Percentiles rank a stretch among this genome's conserved stretches.
Evolutionary conservation across 257 asterid species (phyloP).

Genomic region (Solanum bukasovii): DNA sequence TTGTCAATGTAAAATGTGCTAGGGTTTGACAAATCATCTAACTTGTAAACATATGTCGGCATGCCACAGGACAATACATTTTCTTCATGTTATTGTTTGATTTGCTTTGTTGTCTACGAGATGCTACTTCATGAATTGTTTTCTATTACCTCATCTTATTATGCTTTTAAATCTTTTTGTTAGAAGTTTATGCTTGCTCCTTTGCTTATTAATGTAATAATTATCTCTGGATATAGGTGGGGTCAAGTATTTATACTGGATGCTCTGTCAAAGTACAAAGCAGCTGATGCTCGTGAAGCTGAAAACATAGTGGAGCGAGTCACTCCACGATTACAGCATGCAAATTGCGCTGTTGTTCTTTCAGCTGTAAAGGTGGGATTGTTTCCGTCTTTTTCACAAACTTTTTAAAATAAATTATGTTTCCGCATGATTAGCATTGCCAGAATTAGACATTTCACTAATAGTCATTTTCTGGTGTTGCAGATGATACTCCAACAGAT

Average conservation of each 20-base stretch:
- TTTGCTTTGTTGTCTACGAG: neutral
- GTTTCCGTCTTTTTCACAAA: neutral
- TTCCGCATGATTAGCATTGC: neutral
- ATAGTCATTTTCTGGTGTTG: slow-evolving; percentile 8
- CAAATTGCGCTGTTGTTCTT: slow-evolving; percentile 98
- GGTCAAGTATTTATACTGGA: slow-evolving; percentile 99
- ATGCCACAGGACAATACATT: neutral
- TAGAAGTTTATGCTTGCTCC: neutral
- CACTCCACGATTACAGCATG: slow-evolving; percentile 97
- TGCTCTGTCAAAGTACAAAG: slow-evolving; percentile 92
- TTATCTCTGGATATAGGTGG: slow-evolving; percentile 55
- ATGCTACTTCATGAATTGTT: neutral
- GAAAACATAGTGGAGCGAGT: slow-evolving; percentile 96
- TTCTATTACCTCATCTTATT: neutral
- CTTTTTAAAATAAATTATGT: neutral
- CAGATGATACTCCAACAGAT: slow-evolving; percentile 99
- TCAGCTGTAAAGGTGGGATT: slow-evolving; percentile 89
- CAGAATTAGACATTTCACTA: neutral
- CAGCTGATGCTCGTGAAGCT: slow-evolving; percentile 97
- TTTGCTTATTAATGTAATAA: neutral
- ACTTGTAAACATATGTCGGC: neutral
- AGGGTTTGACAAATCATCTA: neutral
- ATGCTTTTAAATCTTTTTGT: neutral
- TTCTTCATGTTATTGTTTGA: neutral
- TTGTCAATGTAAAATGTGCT: neutral